Evolutionary conservation across 805 yeast species (phyloP), one percentile per base, ranked within the genome.

Genomic region (Lachancea thermotolerans): DNA sequence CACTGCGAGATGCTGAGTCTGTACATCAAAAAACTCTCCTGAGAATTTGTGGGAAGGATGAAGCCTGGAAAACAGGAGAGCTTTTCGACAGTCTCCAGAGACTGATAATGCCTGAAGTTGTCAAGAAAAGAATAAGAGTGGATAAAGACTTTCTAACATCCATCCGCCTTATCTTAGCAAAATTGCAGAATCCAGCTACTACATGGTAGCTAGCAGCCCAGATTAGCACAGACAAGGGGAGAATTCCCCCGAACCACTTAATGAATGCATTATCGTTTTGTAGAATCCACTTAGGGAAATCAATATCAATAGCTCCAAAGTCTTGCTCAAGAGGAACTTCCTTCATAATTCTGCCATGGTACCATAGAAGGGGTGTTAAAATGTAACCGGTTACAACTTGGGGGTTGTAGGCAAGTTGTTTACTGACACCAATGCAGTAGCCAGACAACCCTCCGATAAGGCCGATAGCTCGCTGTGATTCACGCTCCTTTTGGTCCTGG

Each of bases 371-470:
- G 9, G 57, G 56, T 7, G 47, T 47, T 16, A 57, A 44, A 10
- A 55, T 30, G 31, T 53, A 56, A 12, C 63, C 63, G 10, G 57
- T 49, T 4, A 54, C 10, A 2, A 50, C 52, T 18, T 55, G 58
- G 3, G 62, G 61, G n/a, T 57, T 44, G 15, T 44, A 46, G 3
- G 37, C 39, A 16, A 55, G 49, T 9, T 41, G 49, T 30, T 50
- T 51, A 21, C 47, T 51, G 31, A 51, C 47, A 1, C 62, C 62
- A 28, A 56, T 42, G 28, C 56, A 51, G 34, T 55, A 56, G 1
- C 62, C 62, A 10, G 54, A 48, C 15, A 58, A 46, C 10, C 60
- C 60, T 2, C 62, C 62, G 2, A 49, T 48, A 14, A 56, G 46
- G 2, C 60, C 60, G 14, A 56, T 55, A 16, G 38, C 30, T 12